These are phyloP conservation scores for Capronia epimyces DNA, from an alignment of 2,329 filamentous ascomycete species.

Conservation along the genomic window DNA sequence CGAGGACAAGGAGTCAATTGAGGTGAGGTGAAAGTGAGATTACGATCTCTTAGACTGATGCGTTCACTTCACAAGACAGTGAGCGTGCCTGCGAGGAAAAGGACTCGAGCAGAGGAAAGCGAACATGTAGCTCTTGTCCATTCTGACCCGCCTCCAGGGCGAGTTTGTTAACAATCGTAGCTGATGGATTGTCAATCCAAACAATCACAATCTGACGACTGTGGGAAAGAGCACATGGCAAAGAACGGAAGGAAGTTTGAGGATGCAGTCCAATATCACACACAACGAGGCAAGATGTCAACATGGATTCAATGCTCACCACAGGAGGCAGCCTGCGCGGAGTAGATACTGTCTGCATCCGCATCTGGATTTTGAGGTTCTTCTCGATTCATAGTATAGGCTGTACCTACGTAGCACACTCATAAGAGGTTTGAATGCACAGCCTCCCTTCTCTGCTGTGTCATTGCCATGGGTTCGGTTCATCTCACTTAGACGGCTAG, in stretches of 20 bases:
- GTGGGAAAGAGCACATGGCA: neutral
- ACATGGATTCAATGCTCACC: neutral
- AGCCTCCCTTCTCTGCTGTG: too few relatives aligned
- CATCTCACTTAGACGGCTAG: slow-evolving; percentile 13
- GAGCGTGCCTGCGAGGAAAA: too few relatives aligned
- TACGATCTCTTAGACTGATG: neutral
- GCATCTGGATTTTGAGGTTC: neutral
- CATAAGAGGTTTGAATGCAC: neutral
- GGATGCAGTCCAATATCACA: neutral
- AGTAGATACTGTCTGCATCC: neutral
- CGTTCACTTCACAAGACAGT: neutral
- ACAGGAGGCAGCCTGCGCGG: neutral
- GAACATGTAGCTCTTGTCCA: too few relatives aligned
- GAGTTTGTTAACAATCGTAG: too few relatives aligned
- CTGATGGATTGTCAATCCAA: neutral
- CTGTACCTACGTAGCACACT: neutral
- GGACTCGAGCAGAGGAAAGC: too few relatives aligned
- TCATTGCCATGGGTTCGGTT: too few relatives aligned
- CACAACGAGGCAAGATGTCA: neutral
- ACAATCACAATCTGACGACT: neutral
- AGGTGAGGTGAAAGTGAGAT: neutral
- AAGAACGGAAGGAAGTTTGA: neutral
- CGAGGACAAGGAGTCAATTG: neutral
- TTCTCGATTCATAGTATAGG: neutral
- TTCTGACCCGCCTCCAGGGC: too few relatives aligned